Evolutionary conservation across 345 rosid genomes (phyloP), one percentile per base, ranked within the genome.

Genomic region (Hibiscus tridactylites): DNA sequence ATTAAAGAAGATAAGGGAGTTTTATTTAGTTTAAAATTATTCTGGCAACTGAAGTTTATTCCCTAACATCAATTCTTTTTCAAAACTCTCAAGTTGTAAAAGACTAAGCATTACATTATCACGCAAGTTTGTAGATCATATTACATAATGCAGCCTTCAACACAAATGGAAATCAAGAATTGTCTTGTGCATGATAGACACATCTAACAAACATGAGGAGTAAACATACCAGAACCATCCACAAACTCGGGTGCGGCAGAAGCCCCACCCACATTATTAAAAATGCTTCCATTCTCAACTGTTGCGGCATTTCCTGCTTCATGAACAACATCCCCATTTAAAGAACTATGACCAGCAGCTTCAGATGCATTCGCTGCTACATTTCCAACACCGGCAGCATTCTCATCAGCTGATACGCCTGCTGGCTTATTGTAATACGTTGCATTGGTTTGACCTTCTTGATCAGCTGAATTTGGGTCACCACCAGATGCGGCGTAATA

Each of bases 221-320:
- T 2, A 75, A 12, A 69, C 84, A 73, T 86, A 95, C 99, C 94
- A 66, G 90, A 65, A 74, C 81, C 80, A 73, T 87, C 91, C 76
- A 71, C 81, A 69, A 68, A 76, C 49, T 76, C 88, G 4, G 82
- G 84, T 62, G 73, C 78, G 16, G 72, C 67, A 63, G 82, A 82
- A 73, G 79, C 77, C 58, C 76, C 89, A 73, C 80, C 77, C 13
- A 53, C 80, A 21, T 61, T 65, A 59, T 82, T 84, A 16, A 79
- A 78, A 65, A 83, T 78, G 73, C 46, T 79, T 46, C 92, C 97
- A 78, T 88, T 95, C 82, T 87, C 96, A 49, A 64, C 80, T 4
- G 81, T 77, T 16, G 65, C 29, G 1, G 31, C 75, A 76, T 69
- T 70, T 74, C 75, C 85, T 3, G 46, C 46, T 42, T 9, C 46